phyloP scores from a whole-genome alignment of 1,139 yeast genomes.

The Candida anutae region DNA sequence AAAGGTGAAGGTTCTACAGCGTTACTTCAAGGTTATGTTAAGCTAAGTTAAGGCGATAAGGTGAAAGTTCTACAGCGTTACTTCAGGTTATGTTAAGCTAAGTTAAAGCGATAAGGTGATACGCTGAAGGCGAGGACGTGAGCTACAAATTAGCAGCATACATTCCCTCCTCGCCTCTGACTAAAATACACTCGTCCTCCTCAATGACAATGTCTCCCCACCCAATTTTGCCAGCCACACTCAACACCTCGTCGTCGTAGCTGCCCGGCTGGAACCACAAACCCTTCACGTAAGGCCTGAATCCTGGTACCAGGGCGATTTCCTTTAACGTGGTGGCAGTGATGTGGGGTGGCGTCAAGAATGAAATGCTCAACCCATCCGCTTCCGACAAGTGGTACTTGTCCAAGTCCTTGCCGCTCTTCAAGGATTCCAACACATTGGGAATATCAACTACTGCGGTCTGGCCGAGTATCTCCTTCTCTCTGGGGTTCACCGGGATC shows the following conservation, averaged over 20 bases:
- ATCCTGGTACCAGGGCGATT: conserved; percentile 23
- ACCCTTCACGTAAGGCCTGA: conserved; percentile 37
- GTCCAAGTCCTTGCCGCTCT: conserved; percentile 16
- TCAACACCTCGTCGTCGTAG: conserved; percentile 48
- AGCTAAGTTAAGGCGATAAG: too few relatives aligned
- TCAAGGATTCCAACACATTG: conserved; percentile 20
- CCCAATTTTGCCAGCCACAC: conserved; percentile 29
- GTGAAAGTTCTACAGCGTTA: too few relatives aligned
- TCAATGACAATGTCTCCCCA: conserved; percentile 41
- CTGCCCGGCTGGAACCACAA: conserved; percentile 86
- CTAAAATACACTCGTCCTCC: conserved; percentile 63
- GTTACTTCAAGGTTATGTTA: too few relatives aligned
- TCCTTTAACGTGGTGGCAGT: conserved; percentile 42
- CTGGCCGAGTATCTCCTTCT: conserved; percentile 37
- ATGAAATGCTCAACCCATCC: conserved; percentile 49
- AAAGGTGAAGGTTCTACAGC: too few relatives aligned
- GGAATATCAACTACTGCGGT: conserved; percentile 30
- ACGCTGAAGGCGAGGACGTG: conserved; percentile 1
- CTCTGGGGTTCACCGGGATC: conserved; percentile 58
- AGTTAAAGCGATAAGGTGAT: background rate
- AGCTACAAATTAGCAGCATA: conserved; percentile 6
- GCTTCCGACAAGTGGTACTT: conserved; percentile 17
- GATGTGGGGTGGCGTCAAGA: conserved; percentile 67
- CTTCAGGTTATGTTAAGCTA: background rate
- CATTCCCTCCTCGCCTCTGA: conserved; percentile 57